These are phyloP conservation scores for Fusarium nygamai DNA, from an alignment of 2,329 filamentous ascomycete species.

Conservation along the genomic window DNA sequence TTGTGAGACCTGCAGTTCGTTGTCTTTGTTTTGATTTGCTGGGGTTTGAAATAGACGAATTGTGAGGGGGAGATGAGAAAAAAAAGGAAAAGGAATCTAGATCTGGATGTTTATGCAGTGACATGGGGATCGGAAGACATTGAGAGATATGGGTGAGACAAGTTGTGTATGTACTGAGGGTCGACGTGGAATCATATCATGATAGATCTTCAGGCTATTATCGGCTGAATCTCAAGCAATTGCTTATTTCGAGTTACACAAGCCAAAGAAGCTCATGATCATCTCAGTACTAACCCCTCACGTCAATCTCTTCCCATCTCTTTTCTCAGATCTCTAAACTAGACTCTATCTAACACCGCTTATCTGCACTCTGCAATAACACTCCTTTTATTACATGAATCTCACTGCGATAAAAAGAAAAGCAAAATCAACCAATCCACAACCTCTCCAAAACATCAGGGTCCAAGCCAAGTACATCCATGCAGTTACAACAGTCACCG, in stretches of 20 bases:
- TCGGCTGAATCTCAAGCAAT: not conserved
- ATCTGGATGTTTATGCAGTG: not conserved
- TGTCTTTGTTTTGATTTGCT: conserved; percentile 2
- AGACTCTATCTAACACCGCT: not conserved
- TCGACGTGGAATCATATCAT: not conserved
- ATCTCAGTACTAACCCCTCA: not conserved
- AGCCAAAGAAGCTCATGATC: not conserved
- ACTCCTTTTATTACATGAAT: not conserved
- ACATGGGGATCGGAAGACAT: not conserved
- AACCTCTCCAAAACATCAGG: not conserved
- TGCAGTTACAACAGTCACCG: not conserved
- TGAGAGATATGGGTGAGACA: not conserved
- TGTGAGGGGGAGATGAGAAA: not conserved
- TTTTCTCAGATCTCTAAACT: not conserved
- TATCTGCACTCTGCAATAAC: not conserved
- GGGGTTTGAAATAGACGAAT: not conserved
- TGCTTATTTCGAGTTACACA: not conserved
- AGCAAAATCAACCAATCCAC: not conserved
- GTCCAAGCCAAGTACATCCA: not conserved
- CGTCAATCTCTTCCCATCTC: not conserved
- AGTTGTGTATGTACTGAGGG: not conserved
- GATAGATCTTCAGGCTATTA: not conserved
- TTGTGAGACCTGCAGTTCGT: conserved; percentile 12
- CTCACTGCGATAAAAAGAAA: not conserved
- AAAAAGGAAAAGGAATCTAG: not conserved